phyloP scores from a whole-genome alignment of 164 flowering plant species.

The Vitis amurensis region DNA sequence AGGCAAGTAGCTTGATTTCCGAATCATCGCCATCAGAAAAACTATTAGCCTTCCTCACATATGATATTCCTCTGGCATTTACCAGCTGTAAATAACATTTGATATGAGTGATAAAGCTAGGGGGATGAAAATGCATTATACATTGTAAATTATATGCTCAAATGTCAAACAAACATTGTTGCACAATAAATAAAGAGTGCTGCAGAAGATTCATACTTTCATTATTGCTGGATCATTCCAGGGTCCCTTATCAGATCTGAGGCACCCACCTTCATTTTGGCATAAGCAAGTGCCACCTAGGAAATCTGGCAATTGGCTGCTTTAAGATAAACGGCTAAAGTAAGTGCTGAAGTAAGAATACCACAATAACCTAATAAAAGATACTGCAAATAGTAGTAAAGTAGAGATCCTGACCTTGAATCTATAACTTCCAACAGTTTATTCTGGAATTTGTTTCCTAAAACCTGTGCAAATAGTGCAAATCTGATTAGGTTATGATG shows the following conservation, averaged over 20 bases:
- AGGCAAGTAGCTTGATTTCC: conserved; percentile 33
- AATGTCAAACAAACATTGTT: conserved; percentile 5
- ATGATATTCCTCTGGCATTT: conserved; percentile 34
- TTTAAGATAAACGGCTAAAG: conserved; percentile 10
- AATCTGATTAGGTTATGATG: conserved; percentile 3
- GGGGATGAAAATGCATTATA: neutral
- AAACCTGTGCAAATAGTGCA: conserved; percentile 49
- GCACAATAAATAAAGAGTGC: neutral
- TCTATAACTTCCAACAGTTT: conserved; percentile 74
- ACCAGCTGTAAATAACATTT: conserved; percentile 43
- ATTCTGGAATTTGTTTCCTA: conserved; percentile 65
- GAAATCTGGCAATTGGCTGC: conserved; percentile 90
- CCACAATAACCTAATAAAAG: conserved; percentile 5
- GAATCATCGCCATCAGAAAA: conserved; percentile 45
- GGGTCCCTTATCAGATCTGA: conserved; percentile 81
- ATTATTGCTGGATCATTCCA: conserved; percentile 84
- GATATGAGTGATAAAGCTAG: neutral
- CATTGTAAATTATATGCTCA: neutral
- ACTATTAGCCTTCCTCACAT: conserved; percentile 29
- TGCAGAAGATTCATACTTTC: conserved; percentile 48
- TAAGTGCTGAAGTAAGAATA: conserved; percentile 6
- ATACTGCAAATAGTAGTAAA: neutral
- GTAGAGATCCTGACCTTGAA: conserved; percentile 47
- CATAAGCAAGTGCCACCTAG: conserved; percentile 88
- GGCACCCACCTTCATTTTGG: conserved; percentile 76